Evolutionary conservation across 2,329 filamentous ascomycete genomes (phyloP).

Genomic region (Diplodia mutila): DNA sequence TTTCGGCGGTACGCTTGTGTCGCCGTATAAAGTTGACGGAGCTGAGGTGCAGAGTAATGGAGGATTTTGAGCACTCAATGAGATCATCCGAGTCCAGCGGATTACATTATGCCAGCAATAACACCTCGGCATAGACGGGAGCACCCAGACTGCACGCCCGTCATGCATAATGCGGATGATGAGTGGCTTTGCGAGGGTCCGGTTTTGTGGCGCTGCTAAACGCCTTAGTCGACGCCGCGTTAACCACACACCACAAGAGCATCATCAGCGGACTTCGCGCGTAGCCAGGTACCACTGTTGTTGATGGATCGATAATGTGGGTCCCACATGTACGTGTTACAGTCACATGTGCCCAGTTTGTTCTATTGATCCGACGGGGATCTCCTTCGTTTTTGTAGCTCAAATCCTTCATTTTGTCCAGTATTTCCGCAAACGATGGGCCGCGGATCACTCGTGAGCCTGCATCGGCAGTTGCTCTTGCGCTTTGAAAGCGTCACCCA

Average conservation of each 20-base stretch:
- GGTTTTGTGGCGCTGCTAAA: background rate
- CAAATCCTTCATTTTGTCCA: background rate
- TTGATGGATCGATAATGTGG: background rate
- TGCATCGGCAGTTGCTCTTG: conserved; percentile 2
- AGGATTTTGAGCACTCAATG: no score
- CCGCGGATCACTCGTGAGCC: background rate
- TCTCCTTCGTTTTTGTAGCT: background rate
- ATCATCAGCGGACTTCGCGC: background rate
- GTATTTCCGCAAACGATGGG: background rate
- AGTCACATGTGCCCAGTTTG: background rate
- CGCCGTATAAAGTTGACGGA: background rate
- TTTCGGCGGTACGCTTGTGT: background rate
- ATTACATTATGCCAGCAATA: no score
- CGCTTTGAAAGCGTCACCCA: conserved; percentile 5
- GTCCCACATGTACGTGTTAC: background rate
- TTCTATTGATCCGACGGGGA: background rate
- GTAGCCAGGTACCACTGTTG: background rate
- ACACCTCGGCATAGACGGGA: no score
- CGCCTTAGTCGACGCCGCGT: background rate
- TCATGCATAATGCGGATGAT: background rate
- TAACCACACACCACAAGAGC: background rate
- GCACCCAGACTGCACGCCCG: background rate
- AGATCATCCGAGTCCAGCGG: no score
- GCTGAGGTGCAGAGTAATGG: no score
- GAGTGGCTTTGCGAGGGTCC: background rate